A percentile compares a stretch with the other conserved stretches of the same genome.
These are phyloP conservation scores for Kodamaea jinghongensis DNA, from an alignment of 805 yeast species.

Conservation along the genomic window DNA sequence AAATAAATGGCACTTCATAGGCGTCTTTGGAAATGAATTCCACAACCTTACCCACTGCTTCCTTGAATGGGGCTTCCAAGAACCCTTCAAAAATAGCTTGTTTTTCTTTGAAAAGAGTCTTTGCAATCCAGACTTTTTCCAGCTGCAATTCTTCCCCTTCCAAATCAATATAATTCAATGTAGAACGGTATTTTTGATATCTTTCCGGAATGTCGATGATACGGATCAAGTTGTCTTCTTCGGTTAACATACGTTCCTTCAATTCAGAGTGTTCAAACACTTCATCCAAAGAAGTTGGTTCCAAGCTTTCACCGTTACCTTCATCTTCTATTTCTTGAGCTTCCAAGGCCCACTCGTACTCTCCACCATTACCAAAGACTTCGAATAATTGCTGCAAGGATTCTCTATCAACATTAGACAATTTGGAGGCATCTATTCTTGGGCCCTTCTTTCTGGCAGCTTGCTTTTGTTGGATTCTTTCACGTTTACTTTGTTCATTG, in stretches of 20 bases:
- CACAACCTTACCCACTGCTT: slow-evolving; percentile 68
- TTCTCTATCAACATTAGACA: slow-evolving; percentile 76
- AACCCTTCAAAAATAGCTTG: slow-evolving; percentile 37
- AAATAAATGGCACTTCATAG: slow-evolving; percentile 90
- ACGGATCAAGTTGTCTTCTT: slow-evolving; percentile 84
- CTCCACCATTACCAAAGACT: slow-evolving; percentile 95
- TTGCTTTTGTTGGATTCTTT: slow-evolving; percentile 31
- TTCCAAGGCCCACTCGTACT: slow-evolving; percentile 96
- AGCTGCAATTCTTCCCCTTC: slow-evolving; percentile 62
- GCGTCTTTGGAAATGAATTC: slow-evolving; percentile 73
- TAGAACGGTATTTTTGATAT: slow-evolving; percentile 71
- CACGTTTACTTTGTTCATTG: slow-evolving; percentile 41
- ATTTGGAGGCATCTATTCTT: slow-evolving; percentile 54
- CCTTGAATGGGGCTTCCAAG: slow-evolving; percentile 53
- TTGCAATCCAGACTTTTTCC: slow-evolving; percentile 82
- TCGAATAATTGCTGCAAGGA: slow-evolving; percentile 90
- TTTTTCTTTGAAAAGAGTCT: slow-evolving; percentile 58
- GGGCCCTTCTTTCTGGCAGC: slow-evolving; percentile 35
- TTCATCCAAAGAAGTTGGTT: slow-evolving; percentile 67
- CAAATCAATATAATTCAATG: slow-evolving; percentile 66
- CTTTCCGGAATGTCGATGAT: slow-evolving; percentile 90
- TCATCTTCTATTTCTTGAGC: slow-evolving; percentile 70
- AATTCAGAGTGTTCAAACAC: slow-evolving; percentile 94
- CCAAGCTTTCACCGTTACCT: slow-evolving; percentile 52
- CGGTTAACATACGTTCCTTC: slow-evolving; percentile 86